Evolutionary conservation across 345 rosid genomes (phyloP).

Genomic region (Melaleuca quinquenervia): DNA sequence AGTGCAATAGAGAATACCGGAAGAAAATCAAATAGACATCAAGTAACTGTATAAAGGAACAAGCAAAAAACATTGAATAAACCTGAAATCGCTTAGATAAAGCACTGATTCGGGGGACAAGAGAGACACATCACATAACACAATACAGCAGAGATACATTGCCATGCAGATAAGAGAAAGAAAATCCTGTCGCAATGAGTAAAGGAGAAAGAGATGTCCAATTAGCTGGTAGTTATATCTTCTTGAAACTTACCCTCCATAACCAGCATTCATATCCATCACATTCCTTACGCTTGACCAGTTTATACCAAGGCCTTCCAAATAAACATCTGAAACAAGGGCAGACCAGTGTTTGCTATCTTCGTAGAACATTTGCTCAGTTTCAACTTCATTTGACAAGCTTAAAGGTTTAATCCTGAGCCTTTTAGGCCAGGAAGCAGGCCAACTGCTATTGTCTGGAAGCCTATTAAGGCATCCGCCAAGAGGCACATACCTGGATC

Average conservation of each 20-base stretch:
- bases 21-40: background rate
- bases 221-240: background rate
- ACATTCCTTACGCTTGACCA: constrained; percentile 65
- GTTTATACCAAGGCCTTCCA: constrained; percentile 43
- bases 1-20: background rate
- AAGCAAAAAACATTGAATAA: background rate
- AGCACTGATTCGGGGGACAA: background rate
- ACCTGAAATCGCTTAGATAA: background rate
- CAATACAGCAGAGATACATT: background rate
- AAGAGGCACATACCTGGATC: constrained; percentile 63
- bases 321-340: constrained; percentile 56
- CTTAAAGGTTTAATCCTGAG: constrained; percentile 48
- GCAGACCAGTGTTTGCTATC: constrained; percentile 70
- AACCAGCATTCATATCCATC: constrained; percentile 95
- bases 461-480: constrained; percentile 50
- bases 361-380: constrained; percentile 22
- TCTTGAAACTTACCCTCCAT: constrained; percentile 61
- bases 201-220: background rate
- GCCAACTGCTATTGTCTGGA: constrained; percentile 63
- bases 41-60: background rate
- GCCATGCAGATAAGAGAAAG: background rate
- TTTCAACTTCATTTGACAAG: constrained; percentile 24
- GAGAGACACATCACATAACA: background rate
- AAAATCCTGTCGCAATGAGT: background rate
- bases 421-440: constrained; percentile 72